Percentiles rank a stretch among this genome's conserved stretches.
Conservation (phyloP, 2,329 filamentous ascomycete species). For the Didymella exigua region DNA sequence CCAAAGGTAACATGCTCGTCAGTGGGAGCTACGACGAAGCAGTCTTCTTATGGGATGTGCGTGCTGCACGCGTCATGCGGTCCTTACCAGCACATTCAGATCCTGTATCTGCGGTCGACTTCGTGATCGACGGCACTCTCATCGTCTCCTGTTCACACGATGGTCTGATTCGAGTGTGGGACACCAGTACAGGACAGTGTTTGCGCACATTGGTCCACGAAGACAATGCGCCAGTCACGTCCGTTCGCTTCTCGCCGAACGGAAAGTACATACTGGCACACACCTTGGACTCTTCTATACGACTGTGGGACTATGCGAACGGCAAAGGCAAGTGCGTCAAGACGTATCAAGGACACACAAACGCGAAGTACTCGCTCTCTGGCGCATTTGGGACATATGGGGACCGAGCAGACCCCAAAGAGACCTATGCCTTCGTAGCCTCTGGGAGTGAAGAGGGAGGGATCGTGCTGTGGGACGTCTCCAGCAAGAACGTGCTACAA, state of each 20-base stretch:
- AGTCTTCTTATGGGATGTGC: slow-evolving; percentile 94
- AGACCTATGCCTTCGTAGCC: slow-evolving; percentile 67
- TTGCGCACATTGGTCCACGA: slow-evolving; percentile 94
- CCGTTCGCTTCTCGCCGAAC: slow-evolving; percentile 91
- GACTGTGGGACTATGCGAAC: slow-evolving; percentile 93
- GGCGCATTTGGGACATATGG: slow-evolving; percentile 79
- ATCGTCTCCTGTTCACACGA: slow-evolving; percentile 92
- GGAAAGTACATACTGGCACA: slow-evolving; percentile 91
- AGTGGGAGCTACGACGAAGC: slow-evolving; percentile 97
- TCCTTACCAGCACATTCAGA: slow-evolving; percentile 93
- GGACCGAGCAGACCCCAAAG: slow-evolving; percentile 23
- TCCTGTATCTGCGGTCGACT: slow-evolving; percentile 91
- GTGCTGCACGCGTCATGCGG: slow-evolving; percentile 84
- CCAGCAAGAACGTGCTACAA: slow-evolving; percentile 78
- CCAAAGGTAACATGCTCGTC: slow-evolving; percentile 95
- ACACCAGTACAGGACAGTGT: slow-evolving; percentile 93
- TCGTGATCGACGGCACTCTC: slow-evolving; percentile 88
- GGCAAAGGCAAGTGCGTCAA: slow-evolving; percentile 90
- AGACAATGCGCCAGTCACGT: slow-evolving; percentile 88
- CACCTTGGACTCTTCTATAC: slow-evolving; percentile 86
- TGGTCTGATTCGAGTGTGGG: slow-evolving; percentile 81
- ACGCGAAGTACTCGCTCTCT: slow-evolving; percentile 81
- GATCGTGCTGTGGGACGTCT: slow-evolving; percentile 88
- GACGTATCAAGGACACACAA: slow-evolving; percentile 93
- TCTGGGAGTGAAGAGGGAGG: slow-evolving; percentile 88